These are phyloP conservation scores for Vigna hirtella DNA, from an alignment of 306 rosid genomes.

Conservation along the genomic window DNA sequence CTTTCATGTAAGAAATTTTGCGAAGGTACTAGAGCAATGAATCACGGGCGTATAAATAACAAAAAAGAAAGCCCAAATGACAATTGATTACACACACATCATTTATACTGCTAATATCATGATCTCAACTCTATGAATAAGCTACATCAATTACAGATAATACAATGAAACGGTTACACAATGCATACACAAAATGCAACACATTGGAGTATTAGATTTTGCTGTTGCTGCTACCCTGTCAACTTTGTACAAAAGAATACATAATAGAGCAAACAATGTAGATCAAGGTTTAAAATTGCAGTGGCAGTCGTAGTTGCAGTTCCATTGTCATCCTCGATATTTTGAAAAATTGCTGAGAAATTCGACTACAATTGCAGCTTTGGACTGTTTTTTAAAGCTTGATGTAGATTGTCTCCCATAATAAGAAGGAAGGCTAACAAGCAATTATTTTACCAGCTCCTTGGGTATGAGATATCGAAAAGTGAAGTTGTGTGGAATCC, in stretches of 20 bases:
- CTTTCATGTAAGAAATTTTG: not conserved
- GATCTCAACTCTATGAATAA: conserved; percentile 27
- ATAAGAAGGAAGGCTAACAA: not conserved
- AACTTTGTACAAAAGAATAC: conserved; percentile 68
- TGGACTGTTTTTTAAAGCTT: not conserved
- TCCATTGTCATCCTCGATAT: not conserved
- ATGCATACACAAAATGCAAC: conserved; percentile 44
- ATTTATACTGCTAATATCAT: conserved; percentile 51
- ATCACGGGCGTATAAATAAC: not conserved
- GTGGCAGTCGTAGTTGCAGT: not conserved
- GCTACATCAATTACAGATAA: conserved; percentile 44
- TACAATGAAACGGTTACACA: conserved; percentile 30
- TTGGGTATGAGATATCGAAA: conserved; percentile 88
- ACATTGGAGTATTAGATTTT: conserved; percentile 37
- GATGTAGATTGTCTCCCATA: not conserved
- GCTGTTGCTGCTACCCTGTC: conserved; percentile 38
- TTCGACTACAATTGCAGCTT: not conserved
- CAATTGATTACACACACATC: conserved; percentile 30
- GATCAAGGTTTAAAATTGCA: conserved; percentile 9
- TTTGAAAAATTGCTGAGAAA: not conserved
- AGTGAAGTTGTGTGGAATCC: conserved; percentile 78
- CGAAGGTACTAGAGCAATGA: not conserved
- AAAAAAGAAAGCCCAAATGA: not conserved
- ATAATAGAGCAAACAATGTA: conserved; percentile 23
- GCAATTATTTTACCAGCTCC: conserved; percentile 61